Base-by-base conservation (phyloP, 2,329 filamentous ascomycete genomes). In the Aspergillus spinulosporus region DNA sequence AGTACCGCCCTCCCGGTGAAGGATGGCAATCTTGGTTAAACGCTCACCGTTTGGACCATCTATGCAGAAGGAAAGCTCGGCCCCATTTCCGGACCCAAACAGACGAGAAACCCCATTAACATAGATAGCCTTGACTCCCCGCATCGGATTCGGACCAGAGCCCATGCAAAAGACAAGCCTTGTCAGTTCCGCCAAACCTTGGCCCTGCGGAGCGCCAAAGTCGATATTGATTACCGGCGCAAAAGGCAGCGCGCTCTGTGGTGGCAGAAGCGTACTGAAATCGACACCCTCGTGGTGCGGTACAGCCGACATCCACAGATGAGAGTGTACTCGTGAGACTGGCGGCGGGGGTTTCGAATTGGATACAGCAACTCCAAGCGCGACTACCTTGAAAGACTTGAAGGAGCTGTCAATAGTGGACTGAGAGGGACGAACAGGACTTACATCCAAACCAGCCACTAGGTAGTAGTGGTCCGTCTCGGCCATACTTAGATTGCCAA, bases 181-280 rank as follows among this genome's bases (percentile, higher is more conserved):
- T 26, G 54, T 54, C 31, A 62, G 42, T 3, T 34, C 49, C 9
- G 34, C 11, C 4, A 62, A 48, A 21, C 28, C 29, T 3, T 15
- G 15, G 11, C 60, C 58, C 9, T 42, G 26, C 26, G 28, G 39
- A 5, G 54, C 48, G n/a, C 56, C 58, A 15, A 60, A 62, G 34
- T 60, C 58, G 11, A 60, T 51, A 46, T 54, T 59, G n/a, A 39
- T 26, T 2, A 62, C 15, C 3, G 58, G 53, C 34, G 56, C 49
- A 36, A 57, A 62, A 3, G 40, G 36, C 5, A 39, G 36, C 11
- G 11, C 4, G 5, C 12, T n/a, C 36, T 39, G 36, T 4, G 5
- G 9, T 5, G 36, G 36, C n/a, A 5, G 36, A 39, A 39, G 36
- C 5, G 36, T 39, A 4, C 36, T 39, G 11, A 14, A 12, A 11